phyloP scores from a whole-genome alignment of 2,329 filamentous ascomycete species.

The Fusarium sp. region DNA sequence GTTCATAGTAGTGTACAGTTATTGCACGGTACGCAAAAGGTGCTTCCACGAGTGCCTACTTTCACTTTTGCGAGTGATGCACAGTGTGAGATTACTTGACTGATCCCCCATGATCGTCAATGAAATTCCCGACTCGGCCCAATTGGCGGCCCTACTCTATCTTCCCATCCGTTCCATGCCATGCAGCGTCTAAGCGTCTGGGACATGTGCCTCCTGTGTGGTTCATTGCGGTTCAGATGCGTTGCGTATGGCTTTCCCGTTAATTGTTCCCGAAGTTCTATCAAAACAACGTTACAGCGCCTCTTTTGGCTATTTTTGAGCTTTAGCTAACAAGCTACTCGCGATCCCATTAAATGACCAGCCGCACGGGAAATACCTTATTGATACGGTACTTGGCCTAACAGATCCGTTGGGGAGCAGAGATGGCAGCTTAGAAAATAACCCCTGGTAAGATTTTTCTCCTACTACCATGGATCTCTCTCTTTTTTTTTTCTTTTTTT shows the following conservation, averaged over 20 bases:
- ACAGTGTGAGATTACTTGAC: constrained; percentile 28
- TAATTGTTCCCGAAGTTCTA: constrained; percentile 1
- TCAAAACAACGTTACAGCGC: constrained; percentile 24
- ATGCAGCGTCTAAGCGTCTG: constrained; percentile 23
- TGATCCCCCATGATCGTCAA: constrained; percentile 1
- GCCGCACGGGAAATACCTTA: constrained; percentile 17
- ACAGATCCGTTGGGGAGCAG: neutral
- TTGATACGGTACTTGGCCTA: neutral
- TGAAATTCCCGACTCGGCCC: constrained; percentile 35
- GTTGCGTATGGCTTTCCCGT: constrained; percentile 14
- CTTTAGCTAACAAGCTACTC: neutral
- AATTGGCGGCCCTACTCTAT: constrained; percentile 41
- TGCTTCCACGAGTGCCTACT: constrained; percentile 5
- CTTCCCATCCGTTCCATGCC: constrained; percentile 14
- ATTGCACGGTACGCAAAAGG: neutral
- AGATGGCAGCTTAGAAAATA: neutral
- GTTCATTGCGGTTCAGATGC: neutral
- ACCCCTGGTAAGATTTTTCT: constrained; percentile 1
- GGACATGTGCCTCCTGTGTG: neutral
- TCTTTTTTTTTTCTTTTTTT: neutral
- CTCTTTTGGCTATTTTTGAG: neutral
- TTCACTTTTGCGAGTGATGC: neutral
- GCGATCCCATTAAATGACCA: neutral
- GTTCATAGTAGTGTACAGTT: constrained; percentile 4
- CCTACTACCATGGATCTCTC: neutral